phyloP scores from a whole-genome alignment of 1,139 yeast species.

The Kurtzmaniella quercitrusa region DNA sequence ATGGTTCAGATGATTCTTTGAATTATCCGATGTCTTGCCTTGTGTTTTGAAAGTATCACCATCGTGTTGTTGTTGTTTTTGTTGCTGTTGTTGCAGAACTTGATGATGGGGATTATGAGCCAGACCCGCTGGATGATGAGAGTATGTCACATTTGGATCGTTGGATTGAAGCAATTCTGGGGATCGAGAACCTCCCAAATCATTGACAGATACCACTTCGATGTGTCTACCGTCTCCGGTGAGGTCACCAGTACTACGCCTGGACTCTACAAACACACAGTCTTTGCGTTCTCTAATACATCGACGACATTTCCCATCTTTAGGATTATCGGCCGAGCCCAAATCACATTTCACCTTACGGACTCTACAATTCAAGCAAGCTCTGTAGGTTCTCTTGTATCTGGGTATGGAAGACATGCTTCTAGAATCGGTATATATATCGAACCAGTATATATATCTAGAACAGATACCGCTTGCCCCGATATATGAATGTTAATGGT shows the following conservation, averaged over 20 bases:
- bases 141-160: not conserved
- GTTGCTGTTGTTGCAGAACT: not conserved
- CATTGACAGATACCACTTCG: not conserved
- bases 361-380: constrained; percentile 79
- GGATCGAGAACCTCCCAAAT: not conserved
- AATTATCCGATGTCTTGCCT: not conserved
- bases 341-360: constrained; percentile 83
- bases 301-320: constrained; percentile 79
- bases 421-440: not conserved
- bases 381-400: constrained; percentile 66
- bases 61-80: not conserved
- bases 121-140: not conserved
- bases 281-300: constrained; percentile 77
- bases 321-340: constrained; percentile 70
- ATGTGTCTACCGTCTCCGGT: not conserved
- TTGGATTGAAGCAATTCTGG: not conserved
- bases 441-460: not conserved
- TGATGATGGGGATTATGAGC: not conserved
- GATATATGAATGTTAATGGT: too few species aligned
- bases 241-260: constrained; percentile 44
- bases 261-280: constrained; percentile 70
- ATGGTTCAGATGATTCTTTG: constrained; percentile 9
- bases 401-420: constrained; percentile 12
- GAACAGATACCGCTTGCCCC: not conserved
- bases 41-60: not conserved